Base-by-base conservation (phyloP, 2,329 filamentous ascomycete species). In the Colletotrichum sp. region DNA sequence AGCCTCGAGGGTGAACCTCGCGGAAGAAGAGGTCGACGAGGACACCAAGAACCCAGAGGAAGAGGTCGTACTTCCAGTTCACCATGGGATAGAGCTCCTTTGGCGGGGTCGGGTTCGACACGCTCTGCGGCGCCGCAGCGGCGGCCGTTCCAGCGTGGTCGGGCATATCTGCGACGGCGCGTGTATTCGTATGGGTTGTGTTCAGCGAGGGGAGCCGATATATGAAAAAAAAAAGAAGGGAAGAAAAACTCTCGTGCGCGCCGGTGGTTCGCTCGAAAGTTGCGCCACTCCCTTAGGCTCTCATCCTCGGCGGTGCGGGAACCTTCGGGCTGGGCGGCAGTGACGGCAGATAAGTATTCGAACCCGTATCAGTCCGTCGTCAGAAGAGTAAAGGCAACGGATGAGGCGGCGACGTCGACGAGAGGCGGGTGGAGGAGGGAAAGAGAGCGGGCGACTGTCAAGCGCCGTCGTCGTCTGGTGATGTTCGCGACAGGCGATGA, bases 21-120 rank as follows among this genome's bases (percentile, higher is more conserved):
- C 97, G 94, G 88, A 99, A 99, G 91, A 99, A 99, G 79, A 98
- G 92, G 85, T 99, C 97, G 78, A 97, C 93, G 68, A 98, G 89
- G 78, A 98, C 91, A 56, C 93, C 94, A 83, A 96, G 94, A 65
- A 89, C 89, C 90, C 94, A 95, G 36, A 96, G 88, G 81, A 96
- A 94, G 75, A 93, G 88, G 86, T 96, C 94, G 83, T 96, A 96
- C 78, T 93, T 93, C 89, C 91, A 94, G 79, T 91, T 89, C 80
- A 91, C 92, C 92, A 94, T 94, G 68, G 92, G 91, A 79, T 92
- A 92, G 60, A 92, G 86, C 83, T 93, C 91, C 82, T 91, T 91
- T 75, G 80, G 77, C 24, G 79, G 75, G 69, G 80, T 80, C 18
- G 79, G 79, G 43, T 79, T 79, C 58, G 70, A 71, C 21, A 79